phyloP scores from a whole-genome alignment of 2,329 filamentous ascomycete species.

The Phymatotrichopsis omnivora region DNA sequence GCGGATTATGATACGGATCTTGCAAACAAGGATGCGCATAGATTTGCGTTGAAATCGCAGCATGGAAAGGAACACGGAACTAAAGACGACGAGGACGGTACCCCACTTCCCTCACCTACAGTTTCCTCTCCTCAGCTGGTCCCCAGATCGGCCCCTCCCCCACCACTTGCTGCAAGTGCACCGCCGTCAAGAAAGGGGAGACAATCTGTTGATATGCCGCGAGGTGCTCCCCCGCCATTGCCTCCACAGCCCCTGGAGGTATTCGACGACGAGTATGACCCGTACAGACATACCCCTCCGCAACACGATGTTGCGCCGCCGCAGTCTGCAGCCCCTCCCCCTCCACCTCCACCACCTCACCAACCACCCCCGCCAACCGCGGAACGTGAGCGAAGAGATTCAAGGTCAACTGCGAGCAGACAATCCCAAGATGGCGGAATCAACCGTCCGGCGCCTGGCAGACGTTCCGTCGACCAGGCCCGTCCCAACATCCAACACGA shows the following conservation, averaged over 20 bases:
- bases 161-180: conserved; percentile 45
- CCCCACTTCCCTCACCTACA: conserved; percentile 29
- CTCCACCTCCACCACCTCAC: conserved; percentile 39
- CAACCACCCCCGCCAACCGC: conserved; percentile 41
- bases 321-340: conserved; percentile 33
- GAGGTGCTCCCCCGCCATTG: conserved; percentile 55
- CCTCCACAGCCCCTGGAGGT: conserved; percentile 37
- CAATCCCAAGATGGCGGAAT: conserved; percentile 49
- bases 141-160: conserved; percentile 46
- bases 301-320: conserved; percentile 42
- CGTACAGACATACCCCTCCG: conserved; percentile 50
- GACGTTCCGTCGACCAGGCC: conserved; percentile 60
- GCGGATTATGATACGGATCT: conserved; percentile 98
- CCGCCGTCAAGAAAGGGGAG: conserved; percentile 42
- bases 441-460: conserved; percentile 9
- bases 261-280: conserved; percentile 59
- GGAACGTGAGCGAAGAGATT: conserved; percentile 31
- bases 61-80: conserved; percentile 24
- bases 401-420: conserved; percentile 33
- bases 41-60: conserved; percentile 80
- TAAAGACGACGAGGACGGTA: conserved; percentile 26
- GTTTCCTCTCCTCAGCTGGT: conserved; percentile 25
- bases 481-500: conserved; percentile 73
- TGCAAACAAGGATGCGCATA: conserved; percentile 82
- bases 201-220: conserved; percentile 59